Percentiles rank a stretch among this genome's conserved stretches.
Conservation (phyloP, 441 rosid genomes). For the Viola pubescens region DNA sequence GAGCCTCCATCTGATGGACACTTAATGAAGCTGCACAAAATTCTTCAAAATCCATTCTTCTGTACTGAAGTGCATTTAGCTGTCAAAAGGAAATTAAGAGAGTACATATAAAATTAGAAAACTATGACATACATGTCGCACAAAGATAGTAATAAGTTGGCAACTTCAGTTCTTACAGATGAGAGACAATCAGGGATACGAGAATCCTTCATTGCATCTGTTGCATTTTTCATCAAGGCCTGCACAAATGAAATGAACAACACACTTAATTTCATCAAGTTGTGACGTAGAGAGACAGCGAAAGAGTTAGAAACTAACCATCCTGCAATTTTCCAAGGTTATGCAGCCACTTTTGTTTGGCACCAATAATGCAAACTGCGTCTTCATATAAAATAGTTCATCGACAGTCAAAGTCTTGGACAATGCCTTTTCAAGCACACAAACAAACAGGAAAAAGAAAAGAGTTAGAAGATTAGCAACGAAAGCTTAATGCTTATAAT, state of each 20-base stretch:
- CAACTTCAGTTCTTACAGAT: conserved; percentile 32
- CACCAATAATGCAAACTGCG: conserved; percentile 65
- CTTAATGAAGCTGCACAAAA: conserved; percentile 90
- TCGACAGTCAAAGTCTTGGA: conserved; percentile 66
- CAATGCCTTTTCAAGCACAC: conserved; percentile 51
- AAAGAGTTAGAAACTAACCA: conserved; percentile 29
- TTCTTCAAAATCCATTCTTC: conserved; percentile 89
- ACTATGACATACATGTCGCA: not conserved
- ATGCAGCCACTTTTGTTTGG: conserved; percentile 61
- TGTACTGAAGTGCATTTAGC: conserved; percentile 74
- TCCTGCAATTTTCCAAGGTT: conserved; percentile 51
- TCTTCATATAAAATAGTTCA: conserved; percentile 52
- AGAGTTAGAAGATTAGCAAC: conserved; percentile 3
- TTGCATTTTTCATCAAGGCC: conserved; percentile 73
- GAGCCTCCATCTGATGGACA: conserved; percentile 86
- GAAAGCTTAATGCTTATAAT: not conserved
- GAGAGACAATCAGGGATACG: conserved; percentile 62
- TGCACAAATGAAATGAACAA: conserved; percentile 28
- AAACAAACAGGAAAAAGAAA: conserved; percentile 1
- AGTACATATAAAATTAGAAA: conserved; percentile 10
- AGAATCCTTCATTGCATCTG: conserved; percentile 91
- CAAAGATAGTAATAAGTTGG: conserved; percentile 8
- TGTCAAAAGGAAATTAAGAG: conserved; percentile 27
- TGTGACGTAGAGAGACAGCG: conserved; percentile 3
- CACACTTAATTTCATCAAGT: conserved; percentile 4